A percentile compares a stretch with the other conserved stretches of the same genome.
Evolutionary conservation across 2,329 filamentous ascomycete genomes (phyloP).

Genomic region (Chaetoscypha palmicola): DNA sequence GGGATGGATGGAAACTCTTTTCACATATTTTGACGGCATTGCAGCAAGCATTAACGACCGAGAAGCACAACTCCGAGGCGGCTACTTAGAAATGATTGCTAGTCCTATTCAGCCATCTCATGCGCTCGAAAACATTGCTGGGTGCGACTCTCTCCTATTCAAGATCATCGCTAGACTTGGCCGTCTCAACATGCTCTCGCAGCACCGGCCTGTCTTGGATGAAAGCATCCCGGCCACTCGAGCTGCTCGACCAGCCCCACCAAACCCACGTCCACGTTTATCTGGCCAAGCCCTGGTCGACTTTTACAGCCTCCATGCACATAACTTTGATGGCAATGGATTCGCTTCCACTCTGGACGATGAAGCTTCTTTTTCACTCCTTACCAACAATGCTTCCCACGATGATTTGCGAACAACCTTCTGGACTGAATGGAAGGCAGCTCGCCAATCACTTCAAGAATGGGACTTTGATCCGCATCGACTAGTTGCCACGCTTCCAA

Average conservation of each 20-base stretch:
- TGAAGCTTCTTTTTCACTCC: conserved; percentile 40
- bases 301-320: conserved; percentile 46
- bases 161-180: conserved; percentile 78
- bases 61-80: conserved; percentile 68
- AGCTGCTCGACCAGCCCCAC: conserved; percentile 26
- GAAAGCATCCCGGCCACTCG: conserved; percentile 30
- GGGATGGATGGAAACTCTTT: conserved; percentile 86
- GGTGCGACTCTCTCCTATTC: conserved; percentile 82
- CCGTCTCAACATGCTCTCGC: conserved; percentile 75
- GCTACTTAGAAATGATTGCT: conserved; percentile 55
- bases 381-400: conserved; percentile 35
- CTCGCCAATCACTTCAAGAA: conserved; percentile 66
- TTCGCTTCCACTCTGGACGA: conserved; percentile 52
- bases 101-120: conserved; percentile 53
- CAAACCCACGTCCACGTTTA: conserved; percentile 33
- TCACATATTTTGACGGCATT: conserved; percentile 92
- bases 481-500: conserved; percentile 44
- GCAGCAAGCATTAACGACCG: conserved; percentile 87
- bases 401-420: conserved; percentile 61
- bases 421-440: conserved; percentile 80
- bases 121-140: conserved; percentile 70
- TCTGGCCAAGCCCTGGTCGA: conserved; percentile 37
- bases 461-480: conserved; percentile 67
- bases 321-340: conserved; percentile 61
- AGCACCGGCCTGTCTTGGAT: conserved; percentile 53